A percentile compares a stretch with the other conserved stretches of the same genome.
Evolutionary conservation across 129 eudicot genomes (phyloP).

Genomic region (Daucus carota): DH1_v3.0 NC_030383.2:9733501-9734000

Average conservation of each 20-base stretch:
- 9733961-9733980: not conserved
- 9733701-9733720: not conserved
- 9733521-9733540: conserved; percentile 54
- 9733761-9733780: not conserved
- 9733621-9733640: not conserved
- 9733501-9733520: conserved; percentile 99
- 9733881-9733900: not conserved
- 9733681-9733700: not conserved
- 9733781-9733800: not conserved
- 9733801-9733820: not conserved
- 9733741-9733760: not conserved
- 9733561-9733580: not conserved
- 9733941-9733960: not conserved
- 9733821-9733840: not conserved
- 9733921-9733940: not conserved
- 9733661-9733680: not conserved
- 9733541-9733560: conserved; percentile 3
- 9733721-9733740: not conserved
- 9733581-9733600: not conserved
- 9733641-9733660: not conserved
- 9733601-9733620: not conserved
- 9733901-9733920: not conserved
- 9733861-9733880: not conserved
- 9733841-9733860: not conserved
- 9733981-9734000: not conserved